Base-by-base conservation (phyloP, 2,329 filamentous ascomycete genomes). In the Cladosporium sp. region DNA sequence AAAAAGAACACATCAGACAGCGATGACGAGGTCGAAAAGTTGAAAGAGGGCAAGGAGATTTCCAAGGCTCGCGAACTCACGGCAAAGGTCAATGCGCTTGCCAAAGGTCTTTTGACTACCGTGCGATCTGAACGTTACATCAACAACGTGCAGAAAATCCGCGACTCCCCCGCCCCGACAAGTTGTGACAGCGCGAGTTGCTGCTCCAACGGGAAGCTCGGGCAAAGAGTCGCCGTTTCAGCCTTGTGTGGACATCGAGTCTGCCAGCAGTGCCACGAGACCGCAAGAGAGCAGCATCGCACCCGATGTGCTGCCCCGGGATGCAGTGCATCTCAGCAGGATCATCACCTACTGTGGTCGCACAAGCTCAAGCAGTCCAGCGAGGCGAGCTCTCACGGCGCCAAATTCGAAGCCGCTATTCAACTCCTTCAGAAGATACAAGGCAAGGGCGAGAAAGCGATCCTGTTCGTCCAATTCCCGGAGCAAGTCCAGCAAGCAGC, bases 381-480 rank as follows among this genome's bases (percentile, higher is more conserved):
- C 4, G 30, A 52, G 28, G 21, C 47, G 30, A 30, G 54, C 59
- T 3, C 59, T 55, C 68, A 80, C 26, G 84, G 84, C 18, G 79
- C 78, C 41, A 88, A 87, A 70, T 67, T 86, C 1, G 77, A 81
- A 34, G 75, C 77, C 6, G 74, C 86, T 34, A 72, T 86, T 5
- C 67, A 78, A 0, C 73, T 87, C 3, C 76, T 88, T 28, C 67
- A 77, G 8, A 55, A 70, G 0, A 75, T 84, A 36, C 76, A 68
- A 28, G 12, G 75, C 0, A 47, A 72, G 0, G 72, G 78, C 0
- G 85, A 88, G n/a, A 81, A 84, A 67, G 81, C 83, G 0, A 75
- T 88, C 8, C 68, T 88, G 1, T 88, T 88, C 71, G 80, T 86
- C 1, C 86, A 88, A 65, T 85, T 80, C 54, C 71, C 74, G 0